Base-by-base conservation (phyloP, 2,329 filamentous ascomycete species). In the Apiospora koreana region DNA sequence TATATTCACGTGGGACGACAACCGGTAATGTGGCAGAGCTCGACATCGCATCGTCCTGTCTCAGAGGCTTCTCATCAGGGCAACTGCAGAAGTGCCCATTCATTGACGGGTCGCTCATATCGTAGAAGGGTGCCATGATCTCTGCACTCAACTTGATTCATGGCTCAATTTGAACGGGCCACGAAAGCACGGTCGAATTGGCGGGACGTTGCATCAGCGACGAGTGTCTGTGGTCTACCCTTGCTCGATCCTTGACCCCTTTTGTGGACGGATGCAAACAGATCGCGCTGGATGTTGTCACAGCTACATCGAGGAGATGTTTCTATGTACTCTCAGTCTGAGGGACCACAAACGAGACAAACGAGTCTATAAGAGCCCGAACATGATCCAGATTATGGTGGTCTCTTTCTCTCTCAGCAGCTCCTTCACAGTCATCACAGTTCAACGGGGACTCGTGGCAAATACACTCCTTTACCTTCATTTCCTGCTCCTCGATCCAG, bases 401-500 rank as follows among this genome's bases (percentile, higher is more conserved):
- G 21, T 25, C 25, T 46, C 45, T 16, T 9, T 12, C 35, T 67
- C 42, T n/a, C 9, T 21, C 25, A 35, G 65, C 42, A 46, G 31
- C 42, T 45, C 41, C 25, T 25, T 68, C 70, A 43, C 41, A 43
- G 41, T 43, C 41, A 54, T 65, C 46, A 68, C 65, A 62, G 38
- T 48, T 50, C 65, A 43, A 43, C 66, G 45, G 71, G 69, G 50
- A 69, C 69, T 73, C 64, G 69, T 72, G 69, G 67, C 74, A 64
- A 71, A 35, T 50, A 78, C 75, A 74, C 67, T 78, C 77, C 73
- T 76, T 78, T 76, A 31, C 69, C 42, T 45, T 46, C 58, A 23
- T 21, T 65, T 43, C 25, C 31, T 38, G 54, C 31, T 62, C 21
- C 21, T 38, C 18, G 43, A 62, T 18, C 31, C 54, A 38, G 6